Conservation (phyloP, 805 yeast genomes). For the Metschnikowia proteae region DNA sequence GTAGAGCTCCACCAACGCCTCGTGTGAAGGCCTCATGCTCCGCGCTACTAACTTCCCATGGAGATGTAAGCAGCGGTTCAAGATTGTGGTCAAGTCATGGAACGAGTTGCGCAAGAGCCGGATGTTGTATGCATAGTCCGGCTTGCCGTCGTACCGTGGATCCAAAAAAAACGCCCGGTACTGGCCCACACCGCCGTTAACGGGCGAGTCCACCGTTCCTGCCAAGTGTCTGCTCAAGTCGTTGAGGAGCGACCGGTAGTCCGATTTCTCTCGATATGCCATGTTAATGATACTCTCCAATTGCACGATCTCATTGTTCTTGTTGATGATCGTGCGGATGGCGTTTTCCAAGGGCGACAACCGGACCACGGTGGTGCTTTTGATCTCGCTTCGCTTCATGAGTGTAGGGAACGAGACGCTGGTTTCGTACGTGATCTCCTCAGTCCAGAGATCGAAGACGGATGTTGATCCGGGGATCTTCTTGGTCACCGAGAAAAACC, state of each 20-base stretch:
- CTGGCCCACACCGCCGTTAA: slow-evolving; percentile 87
- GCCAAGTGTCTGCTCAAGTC: slow-evolving; percentile 68
- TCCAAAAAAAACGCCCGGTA: slow-evolving; percentile 64
- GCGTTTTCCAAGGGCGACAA: slow-evolving; percentile 88
- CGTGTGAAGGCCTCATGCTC: slow-evolving; percentile 58
- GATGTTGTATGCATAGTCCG: slow-evolving; percentile 28
- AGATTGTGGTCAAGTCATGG: slow-evolving; percentile 61
- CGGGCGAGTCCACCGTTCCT: slow-evolving; percentile 90
- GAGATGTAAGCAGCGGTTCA: slow-evolving; percentile 61
- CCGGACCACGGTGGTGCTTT: slow-evolving; percentile 43
- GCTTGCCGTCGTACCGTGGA: slow-evolving; percentile 30
- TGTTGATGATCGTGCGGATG: slow-evolving; percentile 56
- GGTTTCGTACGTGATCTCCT: slow-evolving; percentile 77
- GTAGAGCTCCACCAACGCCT: slow-evolving; percentile 60
- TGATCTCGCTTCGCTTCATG: slow-evolving; percentile 79
- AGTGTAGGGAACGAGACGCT: slow-evolving; percentile 77
- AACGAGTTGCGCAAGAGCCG: slow-evolving; percentile 49
- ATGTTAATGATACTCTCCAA: slow-evolving; percentile 58
- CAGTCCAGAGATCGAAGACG: slow-evolving; percentile 81
- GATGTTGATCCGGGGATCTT: slow-evolving; percentile 71
- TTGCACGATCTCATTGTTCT: slow-evolving; percentile 69
- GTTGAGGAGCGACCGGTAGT: slow-evolving; percentile 47
- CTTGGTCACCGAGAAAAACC: slow-evolving; percentile 63
- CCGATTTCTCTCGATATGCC: slow-evolving; percentile 50
- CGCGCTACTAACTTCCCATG: slow-evolving; percentile 64